A percentile compares a stretch with the other conserved stretches of the same genome.
Evolutionary conservation across 345 rosid genomes (phyloP).

Genomic region (Garcia nutans): DNA sequence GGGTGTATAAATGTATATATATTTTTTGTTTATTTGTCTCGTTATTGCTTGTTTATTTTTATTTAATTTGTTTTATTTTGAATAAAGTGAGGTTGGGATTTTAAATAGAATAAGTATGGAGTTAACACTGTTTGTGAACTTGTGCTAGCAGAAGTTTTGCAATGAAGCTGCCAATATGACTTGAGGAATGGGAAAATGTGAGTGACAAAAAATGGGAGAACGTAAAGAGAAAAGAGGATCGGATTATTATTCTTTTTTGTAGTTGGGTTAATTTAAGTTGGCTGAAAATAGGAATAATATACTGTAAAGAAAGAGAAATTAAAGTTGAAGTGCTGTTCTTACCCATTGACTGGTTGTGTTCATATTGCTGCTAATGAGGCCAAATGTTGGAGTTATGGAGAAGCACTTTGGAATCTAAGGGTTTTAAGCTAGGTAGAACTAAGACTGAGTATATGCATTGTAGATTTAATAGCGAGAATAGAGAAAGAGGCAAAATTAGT

Average conservation of each 20-base stretch:
- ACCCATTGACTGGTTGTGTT: background rate
- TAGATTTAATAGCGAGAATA: too few species aligned
- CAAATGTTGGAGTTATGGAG: too few species aligned
- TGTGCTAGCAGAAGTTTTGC: constrained; percentile 17
- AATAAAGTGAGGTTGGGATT: constrained; percentile 40
- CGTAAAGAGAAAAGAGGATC: constrained; percentile 3
- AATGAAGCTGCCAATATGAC: constrained; percentile 24
- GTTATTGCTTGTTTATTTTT: constrained; percentile 9
- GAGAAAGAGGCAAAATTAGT: too few species aligned
- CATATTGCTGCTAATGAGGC: background rate
- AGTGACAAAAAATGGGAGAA: constrained; percentile 13
- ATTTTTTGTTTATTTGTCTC: constrained; percentile 3
- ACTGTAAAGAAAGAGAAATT: constrained; percentile 2
- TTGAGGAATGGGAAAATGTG: constrained; percentile 16
- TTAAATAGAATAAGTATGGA: constrained; percentile 28
- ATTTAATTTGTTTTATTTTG: constrained; percentile 21
- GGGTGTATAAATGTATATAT: constrained; percentile 26
- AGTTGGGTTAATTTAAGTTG: constrained; percentile 8
- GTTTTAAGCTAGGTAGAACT: too few species aligned
- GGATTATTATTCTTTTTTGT: constrained; percentile 5
- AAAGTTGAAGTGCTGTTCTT: constrained; percentile 8
- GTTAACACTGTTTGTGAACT: constrained; percentile 23
- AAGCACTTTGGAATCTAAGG: too few species aligned
- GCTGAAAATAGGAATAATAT: background rate
- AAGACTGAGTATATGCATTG: too few species aligned